Conservation (phyloP, 2,329 filamentous ascomycete genomes). For the Zymoseptoria brevis region DNA sequence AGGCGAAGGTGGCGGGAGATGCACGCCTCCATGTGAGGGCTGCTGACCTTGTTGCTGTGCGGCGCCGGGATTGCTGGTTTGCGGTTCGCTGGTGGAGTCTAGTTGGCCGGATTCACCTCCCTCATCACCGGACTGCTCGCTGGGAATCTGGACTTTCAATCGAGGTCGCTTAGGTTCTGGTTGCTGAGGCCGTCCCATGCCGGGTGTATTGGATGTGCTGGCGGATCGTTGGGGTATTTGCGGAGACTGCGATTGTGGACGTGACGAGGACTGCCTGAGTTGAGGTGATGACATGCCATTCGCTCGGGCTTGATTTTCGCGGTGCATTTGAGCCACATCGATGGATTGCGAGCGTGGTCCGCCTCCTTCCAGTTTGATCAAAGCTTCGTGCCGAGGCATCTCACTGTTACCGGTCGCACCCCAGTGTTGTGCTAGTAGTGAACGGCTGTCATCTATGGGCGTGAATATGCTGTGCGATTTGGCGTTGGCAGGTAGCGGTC, state of each 20-base stretch:
- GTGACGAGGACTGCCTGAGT: constrained; percentile 25
- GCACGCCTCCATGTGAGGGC: constrained; percentile 52
- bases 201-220: constrained; percentile 57
- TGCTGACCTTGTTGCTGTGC: constrained; percentile 43
- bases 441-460: constrained; percentile 87
- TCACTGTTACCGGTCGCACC: constrained; percentile 48
- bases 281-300: constrained; percentile 45
- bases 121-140: constrained; percentile 68
- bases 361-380: constrained; percentile 35
- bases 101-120: constrained; percentile 61
- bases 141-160: constrained; percentile 90
- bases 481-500: constrained; percentile 48
- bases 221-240: constrained; percentile 40
- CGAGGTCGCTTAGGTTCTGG: constrained; percentile 65
- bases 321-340: constrained; percentile 51
- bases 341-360: constrained; percentile 55
- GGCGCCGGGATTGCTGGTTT: constrained; percentile 17
- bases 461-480: constrained; percentile 94
- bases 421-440: constrained; percentile 76
- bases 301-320: constrained; percentile 32
- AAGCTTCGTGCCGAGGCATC: constrained; percentile 37
- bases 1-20: constrained; percentile 86
- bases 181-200: constrained; percentile 65
- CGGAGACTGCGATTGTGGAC: constrained; percentile 13
- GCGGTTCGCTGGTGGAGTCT: constrained; percentile 48